Conservation (phyloP, 225 moss, liverwort and hornwort genomes). For the Pseudisothecium myosuroides region DNA sequence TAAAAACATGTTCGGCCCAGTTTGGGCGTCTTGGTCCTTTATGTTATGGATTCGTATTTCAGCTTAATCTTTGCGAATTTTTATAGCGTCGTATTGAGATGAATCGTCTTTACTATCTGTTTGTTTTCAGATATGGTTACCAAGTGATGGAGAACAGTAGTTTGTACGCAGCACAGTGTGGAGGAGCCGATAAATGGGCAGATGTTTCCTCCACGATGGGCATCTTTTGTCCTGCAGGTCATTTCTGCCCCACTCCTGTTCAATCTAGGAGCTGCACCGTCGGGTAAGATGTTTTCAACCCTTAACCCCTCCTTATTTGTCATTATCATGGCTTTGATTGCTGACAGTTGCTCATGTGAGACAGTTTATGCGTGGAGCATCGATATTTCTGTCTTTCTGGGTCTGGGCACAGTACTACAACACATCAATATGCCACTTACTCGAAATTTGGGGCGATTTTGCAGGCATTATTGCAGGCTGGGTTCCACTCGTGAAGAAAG, state of each 20-base stretch:
- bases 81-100: not conserved
- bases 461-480: slow-evolving; percentile 80
- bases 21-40: not conserved
- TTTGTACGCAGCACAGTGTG: slow-evolving; percentile 38
- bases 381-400: not conserved
- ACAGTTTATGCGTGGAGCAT: not conserved
- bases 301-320: not conserved
- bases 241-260: slow-evolving; percentile 55
- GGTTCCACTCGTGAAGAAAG: slow-evolving; percentile 60
- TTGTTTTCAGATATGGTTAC: slow-evolving; percentile 60
- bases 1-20: not conserved
- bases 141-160: slow-evolving; percentile 35
- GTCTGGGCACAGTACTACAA: not conserved
- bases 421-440: not conserved
- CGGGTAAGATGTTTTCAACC: slow-evolving; percentile 16
- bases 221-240: slow-evolving; percentile 58
- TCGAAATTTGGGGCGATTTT: not conserved
- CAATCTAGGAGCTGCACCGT: slow-evolving; percentile 24
- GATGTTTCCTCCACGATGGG: slow-evolving; percentile 17
- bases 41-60: not conserved
- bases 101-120: not conserved
- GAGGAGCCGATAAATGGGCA: slow-evolving; percentile 89
- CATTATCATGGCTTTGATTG: not conserved
- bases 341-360: not conserved
- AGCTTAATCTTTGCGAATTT: not conserved